These are phyloP conservation scores for Gossypium turneri DNA, from an alignment of 345 rosid species.

Conservation along the genomic window DNA sequence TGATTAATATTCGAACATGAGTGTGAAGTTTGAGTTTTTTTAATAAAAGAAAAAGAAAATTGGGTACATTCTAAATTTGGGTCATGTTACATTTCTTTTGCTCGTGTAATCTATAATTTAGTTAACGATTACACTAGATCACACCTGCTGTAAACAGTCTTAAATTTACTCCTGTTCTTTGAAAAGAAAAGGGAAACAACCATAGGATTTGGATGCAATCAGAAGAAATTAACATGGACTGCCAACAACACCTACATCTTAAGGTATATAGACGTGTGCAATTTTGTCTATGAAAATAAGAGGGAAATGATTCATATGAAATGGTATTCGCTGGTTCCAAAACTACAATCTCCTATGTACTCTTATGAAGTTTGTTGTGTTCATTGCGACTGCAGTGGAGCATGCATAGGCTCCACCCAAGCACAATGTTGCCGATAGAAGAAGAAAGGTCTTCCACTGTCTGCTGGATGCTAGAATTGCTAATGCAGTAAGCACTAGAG, in stretches of 20 bases:
- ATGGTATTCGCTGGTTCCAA: background rate
- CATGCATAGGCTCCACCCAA: conserved; percentile 60
- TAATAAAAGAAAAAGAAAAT: too few species aligned
- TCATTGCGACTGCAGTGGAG: conserved; percentile 55
- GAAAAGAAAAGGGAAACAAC: too few species aligned
- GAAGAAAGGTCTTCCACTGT: conserved; percentile 65
- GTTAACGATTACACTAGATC: background rate
- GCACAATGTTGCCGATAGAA: conserved; percentile 54
- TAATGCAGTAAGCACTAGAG: conserved; percentile 43
- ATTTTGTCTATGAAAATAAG: background rate
- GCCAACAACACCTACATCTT: background rate
- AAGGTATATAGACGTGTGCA: background rate
- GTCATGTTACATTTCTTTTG: too few species aligned
- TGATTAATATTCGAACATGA: background rate
- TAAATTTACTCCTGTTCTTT: too few species aligned
- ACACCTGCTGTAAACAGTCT: background rate
- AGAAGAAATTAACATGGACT: background rate
- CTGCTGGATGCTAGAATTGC: conserved; percentile 63
- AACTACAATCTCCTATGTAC: conserved; percentile 67
- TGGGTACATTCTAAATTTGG: background rate
- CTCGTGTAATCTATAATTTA: background rate
- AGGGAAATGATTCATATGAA: background rate
- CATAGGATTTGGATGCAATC: background rate
- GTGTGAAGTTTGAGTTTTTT: background rate
- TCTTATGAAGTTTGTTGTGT: conserved; percentile 84